phyloP scores from a whole-genome alignment of 148 eudicot species.

The Cornus kousa region DNA sequence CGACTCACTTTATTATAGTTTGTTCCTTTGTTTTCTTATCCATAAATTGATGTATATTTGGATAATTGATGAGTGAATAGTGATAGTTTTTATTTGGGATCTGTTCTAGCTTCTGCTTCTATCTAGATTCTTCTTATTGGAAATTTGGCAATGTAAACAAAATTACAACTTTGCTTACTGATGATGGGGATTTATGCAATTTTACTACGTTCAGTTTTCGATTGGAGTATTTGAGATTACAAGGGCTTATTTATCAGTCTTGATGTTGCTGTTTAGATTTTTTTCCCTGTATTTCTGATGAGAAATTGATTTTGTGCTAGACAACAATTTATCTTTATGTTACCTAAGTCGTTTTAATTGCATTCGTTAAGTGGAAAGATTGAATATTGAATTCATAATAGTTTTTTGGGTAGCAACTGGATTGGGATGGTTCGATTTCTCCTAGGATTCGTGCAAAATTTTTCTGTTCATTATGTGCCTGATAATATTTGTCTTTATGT shows the following conservation, averaged over 20 bases:
- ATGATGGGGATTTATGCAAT: not conserved
- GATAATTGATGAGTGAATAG: not conserved
- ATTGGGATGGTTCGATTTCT: no score
- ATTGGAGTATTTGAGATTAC: not conserved
- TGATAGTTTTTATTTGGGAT: not conserved
- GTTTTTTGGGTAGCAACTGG: not conserved
- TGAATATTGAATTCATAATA: not conserved
- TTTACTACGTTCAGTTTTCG: not conserved
- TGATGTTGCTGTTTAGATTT: not conserved
- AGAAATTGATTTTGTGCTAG: not conserved
- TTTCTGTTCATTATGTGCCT: not conserved
- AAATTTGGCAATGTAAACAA: not conserved
- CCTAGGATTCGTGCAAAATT: no score
- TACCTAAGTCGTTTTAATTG: not conserved
- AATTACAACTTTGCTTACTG: not conserved
- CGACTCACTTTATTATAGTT: not conserved
- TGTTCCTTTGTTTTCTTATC: not conserved
- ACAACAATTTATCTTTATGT: no score
- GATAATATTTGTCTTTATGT: conserved; percentile 4
- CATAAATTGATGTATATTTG: not conserved
- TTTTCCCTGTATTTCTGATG: not conserved
- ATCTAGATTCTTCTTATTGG: not conserved
- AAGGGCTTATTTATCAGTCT: not conserved
- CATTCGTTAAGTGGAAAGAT: conserved; percentile 4
- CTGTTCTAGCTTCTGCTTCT: not conserved